A percentile compares a stretch with the other conserved stretches of the same genome.
Evolutionary conservation across 805 yeast species (phyloP).

Genomic region (Dipodascopsis uninucleata): DNA sequence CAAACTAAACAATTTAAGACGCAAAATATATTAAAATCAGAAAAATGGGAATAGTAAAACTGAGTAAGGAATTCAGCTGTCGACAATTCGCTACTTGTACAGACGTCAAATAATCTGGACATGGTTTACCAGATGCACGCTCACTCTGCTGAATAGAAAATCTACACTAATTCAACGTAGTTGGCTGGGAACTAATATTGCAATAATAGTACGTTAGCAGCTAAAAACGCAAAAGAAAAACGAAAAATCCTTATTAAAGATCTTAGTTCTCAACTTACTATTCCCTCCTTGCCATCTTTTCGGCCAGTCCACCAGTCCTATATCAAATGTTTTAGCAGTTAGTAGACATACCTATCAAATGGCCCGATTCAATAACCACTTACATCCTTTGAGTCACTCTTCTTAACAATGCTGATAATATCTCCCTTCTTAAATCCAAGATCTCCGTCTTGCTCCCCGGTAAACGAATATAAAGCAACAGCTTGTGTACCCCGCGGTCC

Average conservation of each 20-base stretch:
- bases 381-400: conserved; percentile 80
- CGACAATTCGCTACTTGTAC: too few species aligned
- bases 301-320: conserved; percentile 99
- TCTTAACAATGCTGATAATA: conserved; percentile 78
- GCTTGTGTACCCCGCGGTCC: conserved; percentile 60
- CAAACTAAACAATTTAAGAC: too few species aligned
- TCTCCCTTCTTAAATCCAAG: conserved; percentile 92
- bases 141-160: too few species aligned
- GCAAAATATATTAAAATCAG: too few species aligned
- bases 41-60: too few species aligned
- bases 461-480: conserved; percentile 81
- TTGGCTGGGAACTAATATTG: conserved; percentile 77
- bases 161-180: conserved; percentile 78
- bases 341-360: too few species aligned
- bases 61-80: too few species aligned
- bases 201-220: not conserved
- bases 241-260: too few species aligned
- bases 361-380: too few species aligned
- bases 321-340: too few species aligned
- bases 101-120: too few species aligned
- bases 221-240: not conserved
- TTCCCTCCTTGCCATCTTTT: conserved; percentile 77
- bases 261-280: conserved; percentile 32
- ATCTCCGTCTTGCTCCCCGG: conserved; percentile 92
- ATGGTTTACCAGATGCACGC: too few species aligned